Conservation (phyloP, 139 green algal genomes). For the Chlorella sp. region DNA sequence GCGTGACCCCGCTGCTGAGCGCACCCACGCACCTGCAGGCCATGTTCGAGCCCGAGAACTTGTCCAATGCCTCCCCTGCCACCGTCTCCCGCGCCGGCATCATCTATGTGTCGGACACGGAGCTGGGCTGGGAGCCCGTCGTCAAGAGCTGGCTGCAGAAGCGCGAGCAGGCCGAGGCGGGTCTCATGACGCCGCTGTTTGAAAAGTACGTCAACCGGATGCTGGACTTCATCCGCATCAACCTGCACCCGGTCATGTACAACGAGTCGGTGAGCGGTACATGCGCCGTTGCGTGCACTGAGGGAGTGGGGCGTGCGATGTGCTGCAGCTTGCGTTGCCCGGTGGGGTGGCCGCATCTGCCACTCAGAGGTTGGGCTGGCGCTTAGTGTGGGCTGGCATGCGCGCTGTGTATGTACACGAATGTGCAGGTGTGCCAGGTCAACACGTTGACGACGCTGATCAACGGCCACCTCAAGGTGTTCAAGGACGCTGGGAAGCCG, state of each 20-base stretch:
- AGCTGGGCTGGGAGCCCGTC: slow-evolving; percentile 87
- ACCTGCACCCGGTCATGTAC: slow-evolving; percentile 75
- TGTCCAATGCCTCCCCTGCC: slow-evolving; percentile 90
- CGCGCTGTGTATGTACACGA: neutral
- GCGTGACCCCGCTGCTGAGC: no score
- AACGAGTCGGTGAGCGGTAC: slow-evolving; percentile 64
- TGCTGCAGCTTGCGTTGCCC: no score
- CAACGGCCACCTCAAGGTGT: slow-evolving; percentile 48
- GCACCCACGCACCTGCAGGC: slow-evolving; percentile 11
- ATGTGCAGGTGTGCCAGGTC: slow-evolving; percentile 56
- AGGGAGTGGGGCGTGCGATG: no score
- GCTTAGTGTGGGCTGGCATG: no score
- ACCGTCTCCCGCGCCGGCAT: slow-evolving; percentile 92
- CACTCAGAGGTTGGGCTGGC: no score
- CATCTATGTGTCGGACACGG: slow-evolving; percentile 88
- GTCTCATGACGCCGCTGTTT: slow-evolving; percentile 66
- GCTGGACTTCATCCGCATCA: slow-evolving; percentile 70
- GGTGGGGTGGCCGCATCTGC: no score
- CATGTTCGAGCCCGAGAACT: slow-evolving; percentile 93
- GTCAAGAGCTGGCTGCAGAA: slow-evolving; percentile 75
- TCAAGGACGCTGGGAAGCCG: slow-evolving; percentile 20
- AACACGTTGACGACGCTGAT: slow-evolving; percentile 79
- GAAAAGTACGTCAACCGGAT: slow-evolving; percentile 72
- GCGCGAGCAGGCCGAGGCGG: slow-evolving; percentile 44
- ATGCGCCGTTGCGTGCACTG: no score